Evolutionary conservation across 2,329 filamentous ascomycete genomes (phyloP).

Genomic region (Colletotrichum orbiculare): DNA sequence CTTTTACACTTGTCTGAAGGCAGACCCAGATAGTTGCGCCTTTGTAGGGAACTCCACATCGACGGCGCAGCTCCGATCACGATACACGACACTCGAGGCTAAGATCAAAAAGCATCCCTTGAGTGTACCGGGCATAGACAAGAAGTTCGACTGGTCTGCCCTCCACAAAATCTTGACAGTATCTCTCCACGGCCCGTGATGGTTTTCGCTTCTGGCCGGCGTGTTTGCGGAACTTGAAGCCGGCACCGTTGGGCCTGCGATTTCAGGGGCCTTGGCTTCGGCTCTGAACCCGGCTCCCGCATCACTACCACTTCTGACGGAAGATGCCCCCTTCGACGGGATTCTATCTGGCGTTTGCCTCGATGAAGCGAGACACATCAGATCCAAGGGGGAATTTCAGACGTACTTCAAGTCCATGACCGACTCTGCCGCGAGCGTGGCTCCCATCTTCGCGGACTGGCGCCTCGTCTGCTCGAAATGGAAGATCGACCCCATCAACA

Average conservation of each 20-base stretch:
- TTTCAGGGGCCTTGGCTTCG: conserved; percentile 2
- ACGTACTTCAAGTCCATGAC: conserved; percentile 18
- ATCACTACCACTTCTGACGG: conserved; percentile 3
- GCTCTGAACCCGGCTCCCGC: background rate
- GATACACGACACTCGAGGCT: conserved; percentile 7
- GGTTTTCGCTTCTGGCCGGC: conserved; percentile 7
- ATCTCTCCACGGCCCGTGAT: background rate
- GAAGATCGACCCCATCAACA: conserved; percentile 19
- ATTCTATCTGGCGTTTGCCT: conserved; percentile 21
- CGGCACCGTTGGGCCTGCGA: background rate
- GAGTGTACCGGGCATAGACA: background rate
- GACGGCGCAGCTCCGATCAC: background rate
- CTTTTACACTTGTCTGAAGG: conserved; percentile 12
- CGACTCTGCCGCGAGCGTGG: conserved; percentile 22
- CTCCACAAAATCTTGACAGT: conserved; percentile 7
- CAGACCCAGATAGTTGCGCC: background rate
- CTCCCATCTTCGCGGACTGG: conserved; percentile 21
- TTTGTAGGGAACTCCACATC: background rate
- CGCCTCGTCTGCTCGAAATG: conserved; percentile 24
- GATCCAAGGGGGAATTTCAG: conserved; percentile 1
- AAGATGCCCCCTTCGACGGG: conserved; percentile 10
- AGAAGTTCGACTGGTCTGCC: conserved; percentile 25
- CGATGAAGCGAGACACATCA: conserved; percentile 13
- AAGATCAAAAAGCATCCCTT: conserved; percentile 5
- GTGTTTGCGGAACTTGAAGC: conserved; percentile 11